Conservation (phyloP, 768 basidiomycete species). For the Lactifluus pinguis region DNA sequence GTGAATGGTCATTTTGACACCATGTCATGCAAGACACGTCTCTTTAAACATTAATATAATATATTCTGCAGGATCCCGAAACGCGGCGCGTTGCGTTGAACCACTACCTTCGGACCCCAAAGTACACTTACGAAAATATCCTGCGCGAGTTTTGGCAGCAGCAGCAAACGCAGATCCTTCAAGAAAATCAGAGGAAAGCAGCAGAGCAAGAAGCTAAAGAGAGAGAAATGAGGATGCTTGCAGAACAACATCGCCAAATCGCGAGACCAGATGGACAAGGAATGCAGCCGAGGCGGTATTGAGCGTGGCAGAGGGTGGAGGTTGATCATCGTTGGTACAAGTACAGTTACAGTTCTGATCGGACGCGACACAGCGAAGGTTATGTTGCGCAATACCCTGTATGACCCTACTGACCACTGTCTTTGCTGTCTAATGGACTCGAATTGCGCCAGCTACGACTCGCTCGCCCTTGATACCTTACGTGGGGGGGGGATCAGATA, state of each 20-base stretch:
- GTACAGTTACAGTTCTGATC: not conserved
- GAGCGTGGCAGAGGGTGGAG: not conserved
- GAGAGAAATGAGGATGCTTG: constrained; percentile 1
- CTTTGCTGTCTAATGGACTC: not conserved
- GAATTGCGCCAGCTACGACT: not conserved
- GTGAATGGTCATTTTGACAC: not conserved
- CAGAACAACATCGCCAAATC: constrained; percentile 5
- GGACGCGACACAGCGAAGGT: not conserved
- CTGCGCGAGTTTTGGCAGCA: constrained; percentile 5
- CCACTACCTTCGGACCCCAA: constrained; percentile 3
- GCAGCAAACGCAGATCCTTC: not conserved
- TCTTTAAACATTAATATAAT: not conserved
- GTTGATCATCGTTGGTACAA: not conserved
- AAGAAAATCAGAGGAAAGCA: constrained; percentile 4
- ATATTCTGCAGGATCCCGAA: constrained; percentile 1
- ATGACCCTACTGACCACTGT: not conserved
- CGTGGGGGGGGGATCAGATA: not conserved
- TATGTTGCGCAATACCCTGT: not conserved
- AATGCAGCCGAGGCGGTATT: constrained; percentile 3
- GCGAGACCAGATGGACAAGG: constrained; percentile 8
- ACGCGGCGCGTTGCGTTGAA: constrained; percentile 8
- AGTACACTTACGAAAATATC: constrained; percentile 9
- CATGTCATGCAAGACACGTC: not conserved
- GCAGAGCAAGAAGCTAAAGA: constrained; percentile 6
- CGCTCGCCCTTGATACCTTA: not conserved